A percentile compares a stretch with the other conserved stretches of the same genome.
These are phyloP conservation scores for Moesziomyces globuligerus DNA, from an alignment of 1,284 basidiomycete genomes.

Conservation along the genomic window DNA sequence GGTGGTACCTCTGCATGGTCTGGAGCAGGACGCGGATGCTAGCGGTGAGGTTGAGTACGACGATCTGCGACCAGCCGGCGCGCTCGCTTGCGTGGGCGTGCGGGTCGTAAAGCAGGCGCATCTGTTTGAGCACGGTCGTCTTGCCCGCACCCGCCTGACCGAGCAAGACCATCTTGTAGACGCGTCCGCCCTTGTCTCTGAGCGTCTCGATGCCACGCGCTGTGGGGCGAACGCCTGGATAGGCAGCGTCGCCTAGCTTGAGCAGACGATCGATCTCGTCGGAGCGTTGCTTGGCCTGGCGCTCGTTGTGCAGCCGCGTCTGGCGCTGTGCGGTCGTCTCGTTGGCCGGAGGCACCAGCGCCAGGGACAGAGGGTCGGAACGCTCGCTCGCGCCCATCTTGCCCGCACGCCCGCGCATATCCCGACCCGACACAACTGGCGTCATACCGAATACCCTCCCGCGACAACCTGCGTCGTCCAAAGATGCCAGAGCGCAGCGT, in stretches of 20 bases:
- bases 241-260: conserved; percentile 4
- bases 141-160: conserved; percentile 56
- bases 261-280: conserved; percentile 40
- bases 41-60: conserved; percentile 43
- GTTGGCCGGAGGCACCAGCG: conserved; percentile 25
- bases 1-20: conserved; percentile 14
- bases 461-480: too few species aligned
- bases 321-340: conserved; percentile 13
- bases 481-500: too few species aligned
- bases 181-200: conserved; percentile 19
- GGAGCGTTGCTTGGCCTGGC: conserved; percentile 22
- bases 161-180: conserved; percentile 37
- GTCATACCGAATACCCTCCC: conserved; percentile 30
- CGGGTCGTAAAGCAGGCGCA: conserved; percentile 54
- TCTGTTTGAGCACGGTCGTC: conserved; percentile 57
- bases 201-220: too few species aligned
- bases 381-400: neutral
- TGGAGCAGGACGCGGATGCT: conserved; percentile 37
- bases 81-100: conserved; percentile 45
- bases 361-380: conserved; percentile 21
- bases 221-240: too few species aligned
- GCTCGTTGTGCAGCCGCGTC: conserved; percentile 9
- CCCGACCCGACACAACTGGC: conserved; percentile 6
- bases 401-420: conserved; percentile 1
- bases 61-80: conserved; percentile 33